Conservation (phyloP, 306 rosid genomes). For the Prunus dulcis region DNA sequence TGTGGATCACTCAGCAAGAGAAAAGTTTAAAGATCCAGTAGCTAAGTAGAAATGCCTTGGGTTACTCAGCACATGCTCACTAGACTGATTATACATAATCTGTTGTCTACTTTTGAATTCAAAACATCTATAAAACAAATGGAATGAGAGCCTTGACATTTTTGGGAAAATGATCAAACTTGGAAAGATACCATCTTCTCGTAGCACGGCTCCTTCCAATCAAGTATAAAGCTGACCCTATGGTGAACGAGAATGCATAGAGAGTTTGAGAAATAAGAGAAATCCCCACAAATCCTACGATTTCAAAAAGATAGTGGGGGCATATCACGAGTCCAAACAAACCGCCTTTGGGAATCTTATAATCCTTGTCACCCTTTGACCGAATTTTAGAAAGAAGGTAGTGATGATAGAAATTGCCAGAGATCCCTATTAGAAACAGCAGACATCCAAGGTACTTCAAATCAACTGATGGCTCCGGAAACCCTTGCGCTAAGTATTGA, state of each 20-base stretch:
- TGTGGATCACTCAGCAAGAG: no score
- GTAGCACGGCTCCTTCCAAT: slow-evolving; percentile 66
- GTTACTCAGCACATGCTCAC: no score
- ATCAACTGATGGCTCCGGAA: slow-evolving; percentile 49
- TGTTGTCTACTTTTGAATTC: neutral
- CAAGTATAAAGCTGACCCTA: slow-evolving; percentile 55
- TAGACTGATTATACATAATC: no score
- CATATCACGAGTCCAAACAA: slow-evolving; percentile 54
- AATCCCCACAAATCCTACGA: slow-evolving; percentile 47
- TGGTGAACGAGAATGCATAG: slow-evolving; percentile 30
- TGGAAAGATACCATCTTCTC: slow-evolving; percentile 65
- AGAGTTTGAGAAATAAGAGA: slow-evolving; percentile 57
- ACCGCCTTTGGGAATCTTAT: slow-evolving; percentile 75
- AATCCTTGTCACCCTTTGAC: slow-evolving; percentile 44
- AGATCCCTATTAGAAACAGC: slow-evolving; percentile 46
- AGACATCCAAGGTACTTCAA: slow-evolving; percentile 41
- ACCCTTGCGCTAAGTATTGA: slow-evolving; percentile 42
- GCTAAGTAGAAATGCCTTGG: no score
- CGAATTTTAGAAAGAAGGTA: slow-evolving; percentile 53
- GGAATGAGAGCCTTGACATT: slow-evolving; percentile 71
- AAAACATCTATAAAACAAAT: slow-evolving; percentile 33
- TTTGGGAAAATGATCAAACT: slow-evolving; percentile 66
- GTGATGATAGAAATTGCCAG: slow-evolving; percentile 82
- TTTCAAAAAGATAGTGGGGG: slow-evolving; percentile 81
- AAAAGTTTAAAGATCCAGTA: no score